phyloP scores from a whole-genome alignment of 164 flowering plant species.

The Amborella trichopoda region DNA sequence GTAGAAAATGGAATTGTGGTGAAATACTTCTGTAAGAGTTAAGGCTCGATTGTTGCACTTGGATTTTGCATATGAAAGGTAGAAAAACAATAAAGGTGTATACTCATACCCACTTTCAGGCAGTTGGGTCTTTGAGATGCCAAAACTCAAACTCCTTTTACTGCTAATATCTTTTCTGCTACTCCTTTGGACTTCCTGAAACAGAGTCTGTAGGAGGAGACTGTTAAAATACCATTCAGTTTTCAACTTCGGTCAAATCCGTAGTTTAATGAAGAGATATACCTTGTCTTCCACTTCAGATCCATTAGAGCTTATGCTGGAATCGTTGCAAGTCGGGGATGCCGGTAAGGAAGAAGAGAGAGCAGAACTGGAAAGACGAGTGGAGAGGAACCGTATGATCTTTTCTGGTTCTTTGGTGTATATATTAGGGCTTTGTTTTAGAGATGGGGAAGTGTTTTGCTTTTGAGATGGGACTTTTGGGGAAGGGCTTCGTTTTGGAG shows the following conservation, averaged over 20 bases:
- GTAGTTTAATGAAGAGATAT: constrained; percentile 7
- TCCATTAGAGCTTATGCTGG: constrained; percentile 24
- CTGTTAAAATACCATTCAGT: constrained; percentile 5
- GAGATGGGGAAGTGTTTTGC: too few species aligned
- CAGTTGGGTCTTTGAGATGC: constrained; percentile 11
- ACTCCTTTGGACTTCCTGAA: constrained; percentile 22
- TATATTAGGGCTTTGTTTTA: too few species aligned
- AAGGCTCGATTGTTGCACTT: too few species aligned
- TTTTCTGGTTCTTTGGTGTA: constrained; percentile 23
- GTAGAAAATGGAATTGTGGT: too few species aligned
- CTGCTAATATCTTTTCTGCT: constrained; percentile 13
- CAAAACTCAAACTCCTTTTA: constrained; percentile 15
- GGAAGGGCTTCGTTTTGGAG: constrained; percentile 20
- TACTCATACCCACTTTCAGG: constrained; percentile 25
- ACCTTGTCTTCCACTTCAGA: constrained; percentile 40
- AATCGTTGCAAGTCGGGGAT: constrained; percentile 26
- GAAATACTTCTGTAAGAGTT: too few species aligned
- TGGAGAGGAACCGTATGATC: constrained; percentile 36
- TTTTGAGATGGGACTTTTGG: too few species aligned
- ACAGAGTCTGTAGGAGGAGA: too few species aligned
- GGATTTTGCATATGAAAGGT: too few species aligned
- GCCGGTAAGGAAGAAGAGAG: constrained; percentile 21
- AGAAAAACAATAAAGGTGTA: too few species aligned
- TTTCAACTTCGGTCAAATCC: background rate
- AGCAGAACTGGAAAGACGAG: constrained; percentile 16